Conservation (phyloP, 2,329 filamentous ascomycete species). For the Nannizziopsis arthrosporioides region DNA sequence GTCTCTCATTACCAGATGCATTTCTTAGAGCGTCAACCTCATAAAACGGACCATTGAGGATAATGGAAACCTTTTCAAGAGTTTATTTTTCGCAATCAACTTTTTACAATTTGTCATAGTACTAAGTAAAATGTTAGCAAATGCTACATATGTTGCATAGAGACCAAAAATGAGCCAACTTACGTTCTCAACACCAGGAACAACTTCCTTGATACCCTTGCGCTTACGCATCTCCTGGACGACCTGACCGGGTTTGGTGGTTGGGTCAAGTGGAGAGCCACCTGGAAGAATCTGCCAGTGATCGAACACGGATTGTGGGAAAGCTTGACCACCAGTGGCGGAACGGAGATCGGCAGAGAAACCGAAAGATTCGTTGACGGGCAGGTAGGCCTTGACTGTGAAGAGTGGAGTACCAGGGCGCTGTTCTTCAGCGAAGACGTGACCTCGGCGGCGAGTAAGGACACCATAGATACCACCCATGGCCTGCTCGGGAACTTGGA, state of each 20-base stretch:
- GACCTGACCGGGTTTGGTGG: slow-evolving; percentile 69
- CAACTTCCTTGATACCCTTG: slow-evolving; percentile 97
- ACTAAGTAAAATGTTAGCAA: slow-evolving; percentile 46
- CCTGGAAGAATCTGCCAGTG: slow-evolving; percentile 95
- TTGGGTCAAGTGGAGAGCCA: slow-evolving; percentile 77
- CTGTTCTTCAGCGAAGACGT: slow-evolving; percentile 98
- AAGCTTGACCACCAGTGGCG: slow-evolving; percentile 90
- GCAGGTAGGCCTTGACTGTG: slow-evolving; percentile 96
- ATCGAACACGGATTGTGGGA: slow-evolving; percentile 98
- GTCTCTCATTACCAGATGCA: slow-evolving; percentile 9
- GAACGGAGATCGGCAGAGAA: slow-evolving; percentile 96
- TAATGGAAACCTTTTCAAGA: slow-evolving; percentile 13
- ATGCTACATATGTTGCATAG: slow-evolving; percentile 16
- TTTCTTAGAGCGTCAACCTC: slow-evolving; percentile 31
- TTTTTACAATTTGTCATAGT: slow-evolving; percentile 96
- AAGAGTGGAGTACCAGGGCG: slow-evolving; percentile 97
- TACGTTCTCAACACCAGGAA: slow-evolving; percentile 91
- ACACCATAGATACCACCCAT: slow-evolving; percentile 99
- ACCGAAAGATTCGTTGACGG: slow-evolving; percentile 95
- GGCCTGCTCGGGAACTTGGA: slow-evolving; percentile 94
- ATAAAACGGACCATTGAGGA: slow-evolving; percentile 23
- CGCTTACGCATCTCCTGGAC: slow-evolving; percentile 90
- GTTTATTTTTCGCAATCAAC: slow-evolving; percentile 20
- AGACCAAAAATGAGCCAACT: slow-evolving; percentile 37
- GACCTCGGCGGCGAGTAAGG: slow-evolving; percentile 92